Evolutionary conservation across 1,139 yeast species (phyloP).

Genomic region (Barnettozyma hawaiiensis): DNA sequence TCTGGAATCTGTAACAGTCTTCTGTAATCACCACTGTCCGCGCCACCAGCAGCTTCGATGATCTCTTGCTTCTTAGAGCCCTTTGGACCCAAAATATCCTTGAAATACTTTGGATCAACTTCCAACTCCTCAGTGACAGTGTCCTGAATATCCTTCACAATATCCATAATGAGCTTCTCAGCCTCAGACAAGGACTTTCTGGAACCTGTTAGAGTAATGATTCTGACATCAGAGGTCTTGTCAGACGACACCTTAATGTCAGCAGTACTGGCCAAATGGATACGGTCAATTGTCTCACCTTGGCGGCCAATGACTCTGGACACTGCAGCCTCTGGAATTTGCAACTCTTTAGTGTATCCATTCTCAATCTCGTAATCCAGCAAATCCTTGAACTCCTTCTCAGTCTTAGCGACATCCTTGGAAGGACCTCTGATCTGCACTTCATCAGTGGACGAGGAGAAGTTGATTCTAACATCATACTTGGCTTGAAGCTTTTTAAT

Average conservation of each 20-base stretch:
- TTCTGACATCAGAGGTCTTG: conserved; percentile 41
- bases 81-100: conserved; percentile 73
- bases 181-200: conserved; percentile 78
- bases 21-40: conserved; percentile 37
- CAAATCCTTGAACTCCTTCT: conserved; percentile 79
- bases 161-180: conserved; percentile 50
- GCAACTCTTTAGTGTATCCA: conserved; percentile 58
- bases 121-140: conserved; percentile 53
- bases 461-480: conserved; percentile 75
- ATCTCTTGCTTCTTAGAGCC: conserved; percentile 76
- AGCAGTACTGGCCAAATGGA: conserved; percentile 76
- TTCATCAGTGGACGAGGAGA: conserved; percentile 60
- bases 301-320: conserved; percentile 84
- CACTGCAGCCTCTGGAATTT: conserved; percentile 67
- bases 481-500: conserved; percentile 85
- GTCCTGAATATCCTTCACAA: conserved; percentile 66
- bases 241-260: conserved; percentile 57
- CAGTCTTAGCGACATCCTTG: conserved; percentile 78
- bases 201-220: conserved; percentile 74
- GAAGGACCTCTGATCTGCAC: conserved; percentile 89
- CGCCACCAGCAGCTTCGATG: conserved; percentile 74
- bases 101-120: conserved; percentile 77
- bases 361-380: conserved; percentile 85
- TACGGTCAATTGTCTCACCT: conserved; percentile 80
- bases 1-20: conserved; percentile 73